These are phyloP conservation scores for Coniella lustricola DNA, from an alignment of 2,329 filamentous ascomycete species.

Conservation along the genomic window DNA sequence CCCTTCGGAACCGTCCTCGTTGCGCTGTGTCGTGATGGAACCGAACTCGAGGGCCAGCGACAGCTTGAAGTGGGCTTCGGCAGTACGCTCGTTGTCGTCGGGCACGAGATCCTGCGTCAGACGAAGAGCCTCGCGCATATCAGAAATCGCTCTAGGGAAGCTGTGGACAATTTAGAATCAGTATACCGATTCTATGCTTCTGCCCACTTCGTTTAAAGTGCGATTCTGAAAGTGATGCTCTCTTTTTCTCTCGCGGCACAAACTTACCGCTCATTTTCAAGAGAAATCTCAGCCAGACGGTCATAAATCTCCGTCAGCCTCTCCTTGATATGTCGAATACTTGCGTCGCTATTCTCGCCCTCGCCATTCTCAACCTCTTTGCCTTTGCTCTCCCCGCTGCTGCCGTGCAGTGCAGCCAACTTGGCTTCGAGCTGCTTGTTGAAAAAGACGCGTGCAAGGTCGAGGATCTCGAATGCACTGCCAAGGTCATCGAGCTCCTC, in stretches of 20 bases:
- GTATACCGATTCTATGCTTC: not conserved
- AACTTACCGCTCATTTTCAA: conserved; percentile 78
- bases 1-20: conserved; percentile 33
- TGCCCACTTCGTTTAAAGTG: no score
- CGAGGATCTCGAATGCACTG: conserved; percentile 76
- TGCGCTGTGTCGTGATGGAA: conserved; percentile 60
- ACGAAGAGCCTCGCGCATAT: conserved; percentile 69
- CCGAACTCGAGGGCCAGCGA: conserved; percentile 92
- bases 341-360: conserved; percentile 24
- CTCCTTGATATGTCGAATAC: conserved; percentile 63
- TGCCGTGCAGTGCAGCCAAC: conserved; percentile 27
- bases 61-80: conserved; percentile 94
- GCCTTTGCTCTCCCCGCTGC: conserved; percentile 31
- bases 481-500: conserved; percentile 68
- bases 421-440: conserved; percentile 43
- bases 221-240: not conserved
- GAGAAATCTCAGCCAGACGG: conserved; percentile 88
- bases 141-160: conserved; percentile 79
- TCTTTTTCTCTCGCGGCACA: not conserved
- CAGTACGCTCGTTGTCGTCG: conserved; percentile 74
- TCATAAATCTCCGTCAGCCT: conserved; percentile 89
- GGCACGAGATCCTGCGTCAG: conserved; percentile 75
- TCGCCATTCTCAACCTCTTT: conserved; percentile 35
- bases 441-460: conserved; percentile 65
- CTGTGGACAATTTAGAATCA: conserved; percentile 27